Conservation (phyloP, 2,329 filamentous ascomycete genomes). For the Xylariales sp. region DNA sequence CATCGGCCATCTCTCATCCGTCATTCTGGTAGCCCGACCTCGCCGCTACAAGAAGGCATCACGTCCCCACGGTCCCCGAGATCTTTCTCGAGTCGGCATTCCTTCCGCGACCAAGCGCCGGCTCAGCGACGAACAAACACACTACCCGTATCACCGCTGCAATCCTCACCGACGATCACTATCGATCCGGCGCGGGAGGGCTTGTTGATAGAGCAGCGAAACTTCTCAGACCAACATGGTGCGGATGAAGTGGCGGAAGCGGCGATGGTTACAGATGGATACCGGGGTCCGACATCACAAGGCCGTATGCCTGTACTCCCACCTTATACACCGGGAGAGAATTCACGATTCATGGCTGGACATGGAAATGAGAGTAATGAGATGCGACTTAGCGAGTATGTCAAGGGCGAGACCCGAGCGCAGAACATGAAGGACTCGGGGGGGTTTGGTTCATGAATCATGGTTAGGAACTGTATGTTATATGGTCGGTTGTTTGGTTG, state of each 20-base stretch:
- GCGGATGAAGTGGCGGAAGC: slow-evolving; percentile 21
- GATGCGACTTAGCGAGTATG: slow-evolving; percentile 31
- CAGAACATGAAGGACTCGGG: slow-evolving; percentile 30
- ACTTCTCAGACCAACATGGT: slow-evolving; percentile 5
- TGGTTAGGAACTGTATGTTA: too few relatives aligned
- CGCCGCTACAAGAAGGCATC: slow-evolving; percentile 4
- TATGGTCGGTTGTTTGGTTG: too few relatives aligned
- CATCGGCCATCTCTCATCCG: slow-evolving; percentile 12
- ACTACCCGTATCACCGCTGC: slow-evolving; percentile 18
- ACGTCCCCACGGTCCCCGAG: slow-evolving; percentile 2
- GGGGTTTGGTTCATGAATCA: too few relatives aligned
- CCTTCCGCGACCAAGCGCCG: slow-evolving; percentile 7
- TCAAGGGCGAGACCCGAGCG: slow-evolving; percentile 31
- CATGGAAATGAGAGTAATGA: slow-evolving; percentile 31
- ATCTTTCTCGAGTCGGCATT: slow-evolving; percentile 1
- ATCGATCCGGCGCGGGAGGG: slow-evolving; percentile 10
- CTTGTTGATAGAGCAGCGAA: slow-evolving; percentile 12
- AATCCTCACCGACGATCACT: slow-evolving; percentile 6
- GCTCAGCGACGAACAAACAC: not conserved
- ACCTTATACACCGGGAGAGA: slow-evolving; percentile 27
- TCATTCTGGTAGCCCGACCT: not conserved
- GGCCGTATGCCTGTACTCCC: slow-evolving; percentile 21
- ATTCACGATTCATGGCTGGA: slow-evolving; percentile 25
- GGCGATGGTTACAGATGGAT: slow-evolving; percentile 27
- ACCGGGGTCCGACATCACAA: slow-evolving; percentile 13